Percentiles rank a stretch among this genome's conserved stretches.
Conservation (phyloP, 2,329 filamentous ascomycete genomes). For the Xylariales sp. region DNA sequence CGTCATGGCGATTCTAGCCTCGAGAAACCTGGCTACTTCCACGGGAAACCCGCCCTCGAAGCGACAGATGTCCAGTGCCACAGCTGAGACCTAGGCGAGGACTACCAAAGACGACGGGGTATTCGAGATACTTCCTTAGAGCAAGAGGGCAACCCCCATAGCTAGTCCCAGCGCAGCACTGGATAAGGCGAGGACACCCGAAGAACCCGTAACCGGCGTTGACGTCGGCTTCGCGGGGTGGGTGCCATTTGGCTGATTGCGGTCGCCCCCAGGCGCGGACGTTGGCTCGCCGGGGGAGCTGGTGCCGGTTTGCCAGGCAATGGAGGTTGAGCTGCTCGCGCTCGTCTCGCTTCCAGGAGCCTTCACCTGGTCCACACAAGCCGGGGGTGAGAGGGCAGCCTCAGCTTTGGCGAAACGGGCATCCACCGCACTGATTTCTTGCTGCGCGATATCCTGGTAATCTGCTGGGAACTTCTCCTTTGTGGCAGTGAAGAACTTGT, state of each 20-base stretch:
- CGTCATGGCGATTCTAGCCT: not conserved
- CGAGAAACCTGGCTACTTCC: not conserved
- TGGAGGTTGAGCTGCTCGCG: conserved; percentile 17
- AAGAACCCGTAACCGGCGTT: conserved; percentile 18
- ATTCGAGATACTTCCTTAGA: not conserved
- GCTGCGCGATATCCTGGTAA: conserved; percentile 18
- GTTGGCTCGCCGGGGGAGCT: not conserved
- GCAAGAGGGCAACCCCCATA: not conserved
- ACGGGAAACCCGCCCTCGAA: not conserved
- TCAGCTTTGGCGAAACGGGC: conserved; percentile 26
- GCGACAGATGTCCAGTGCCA: not conserved
- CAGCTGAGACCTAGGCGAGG: not conserved
- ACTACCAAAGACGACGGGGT: not conserved
- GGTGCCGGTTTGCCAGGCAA: conserved; percentile 15
- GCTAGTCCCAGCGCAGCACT: not conserved
- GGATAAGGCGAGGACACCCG: not conserved
- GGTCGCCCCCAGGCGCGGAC: not conserved
- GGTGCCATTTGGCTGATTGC: not conserved
- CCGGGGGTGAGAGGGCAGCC: conserved; percentile 21
- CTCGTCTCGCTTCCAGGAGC: not conserved
- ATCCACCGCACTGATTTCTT: conserved; percentile 24
- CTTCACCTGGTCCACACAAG: conserved; percentile 34
- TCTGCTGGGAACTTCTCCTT: conserved; percentile 34
- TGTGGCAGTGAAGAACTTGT: conserved; percentile 31
- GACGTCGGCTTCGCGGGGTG: not conserved